Percentiles rank a stretch among this genome's conserved stretches.
Evolutionary conservation across 257 asterid genomes (phyloP).

Genomic region (Ophiorrhiza pumila): DNA sequence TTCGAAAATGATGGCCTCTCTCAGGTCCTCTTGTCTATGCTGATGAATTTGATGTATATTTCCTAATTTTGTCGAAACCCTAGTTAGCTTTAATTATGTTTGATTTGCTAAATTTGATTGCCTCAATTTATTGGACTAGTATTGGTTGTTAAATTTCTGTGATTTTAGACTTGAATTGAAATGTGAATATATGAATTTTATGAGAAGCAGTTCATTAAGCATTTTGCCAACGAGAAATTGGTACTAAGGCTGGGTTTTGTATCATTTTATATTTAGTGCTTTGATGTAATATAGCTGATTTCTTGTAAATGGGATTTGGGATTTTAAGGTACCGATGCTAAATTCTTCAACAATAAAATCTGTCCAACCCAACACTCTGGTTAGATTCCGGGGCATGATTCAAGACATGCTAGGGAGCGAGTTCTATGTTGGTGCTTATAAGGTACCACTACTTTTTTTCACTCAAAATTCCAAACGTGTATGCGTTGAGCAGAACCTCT

Average conservation of each 20-base stretch:
- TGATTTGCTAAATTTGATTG: not conserved
- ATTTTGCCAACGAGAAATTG: not conserved
- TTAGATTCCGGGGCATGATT: slow-evolving; percentile 86
- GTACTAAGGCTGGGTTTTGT: not conserved
- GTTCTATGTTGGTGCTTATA: slow-evolving; percentile 77
- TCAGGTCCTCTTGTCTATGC: slow-evolving; percentile 35
- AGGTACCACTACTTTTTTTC: slow-evolving; percentile 41
- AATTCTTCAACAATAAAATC: slow-evolving; percentile 51
- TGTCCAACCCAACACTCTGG: slow-evolving; percentile 72
- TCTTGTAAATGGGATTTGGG: slow-evolving; percentile 12
- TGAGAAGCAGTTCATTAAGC: not conserved
- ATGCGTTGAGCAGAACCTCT: not conserved
- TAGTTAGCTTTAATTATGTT: not conserved
- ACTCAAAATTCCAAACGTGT: not conserved
- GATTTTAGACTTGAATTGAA: not conserved
- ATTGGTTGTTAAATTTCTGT: not conserved
- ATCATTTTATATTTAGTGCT: not conserved
- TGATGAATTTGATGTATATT: not conserved
- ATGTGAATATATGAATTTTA: not conserved
- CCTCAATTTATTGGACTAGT: not conserved
- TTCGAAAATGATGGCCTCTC: slow-evolving; percentile 60
- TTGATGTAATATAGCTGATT: not conserved
- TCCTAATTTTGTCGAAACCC: slow-evolving; percentile 2
- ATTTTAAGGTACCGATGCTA: slow-evolving; percentile 70
- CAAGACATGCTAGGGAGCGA: slow-evolving; percentile 92